These are phyloP conservation scores for Pyracantha coccinea DNA, from an alignment of 331 rosid species.

Conservation along the genomic window DNA sequence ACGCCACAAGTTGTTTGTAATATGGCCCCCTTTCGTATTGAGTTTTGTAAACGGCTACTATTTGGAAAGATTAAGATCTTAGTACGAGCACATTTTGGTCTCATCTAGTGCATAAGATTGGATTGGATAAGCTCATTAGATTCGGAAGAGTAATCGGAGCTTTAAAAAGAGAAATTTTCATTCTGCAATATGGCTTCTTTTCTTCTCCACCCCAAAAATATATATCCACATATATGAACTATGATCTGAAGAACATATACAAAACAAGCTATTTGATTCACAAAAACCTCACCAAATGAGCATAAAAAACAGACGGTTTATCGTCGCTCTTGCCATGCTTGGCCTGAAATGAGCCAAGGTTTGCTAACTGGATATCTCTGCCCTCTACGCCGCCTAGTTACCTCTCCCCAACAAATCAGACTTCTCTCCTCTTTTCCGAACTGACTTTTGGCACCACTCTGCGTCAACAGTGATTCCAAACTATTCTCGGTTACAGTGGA, in stretches of 20 bases:
- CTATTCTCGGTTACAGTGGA: slow-evolving; percentile 17
- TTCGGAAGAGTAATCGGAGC: too few relatives aligned
- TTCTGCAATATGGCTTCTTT: slow-evolving; percentile 3
- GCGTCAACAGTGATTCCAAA: slow-evolving; percentile 22
- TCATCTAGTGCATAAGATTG: background rate
- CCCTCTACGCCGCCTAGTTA: slow-evolving; percentile 53
- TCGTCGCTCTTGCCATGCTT: slow-evolving; percentile 26
- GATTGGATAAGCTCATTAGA: background rate
- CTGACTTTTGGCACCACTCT: slow-evolving; percentile 18
- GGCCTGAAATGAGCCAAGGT: slow-evolving; percentile 26
- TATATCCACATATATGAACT: background rate
- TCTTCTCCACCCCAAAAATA: slow-evolving; percentile 17
- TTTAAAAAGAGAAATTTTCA: background rate
- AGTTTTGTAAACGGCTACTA: background rate
- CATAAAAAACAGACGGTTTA: slow-evolving; percentile 8
- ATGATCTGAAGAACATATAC: slow-evolving; percentile 30
- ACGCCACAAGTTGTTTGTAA: background rate
- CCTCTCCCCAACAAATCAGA: slow-evolving; percentile 61
- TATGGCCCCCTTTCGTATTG: background rate
- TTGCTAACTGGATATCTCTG: slow-evolving; percentile 49
- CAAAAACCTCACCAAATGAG: slow-evolving; percentile 15
- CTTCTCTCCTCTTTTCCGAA: slow-evolving; percentile 35
- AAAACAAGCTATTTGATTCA: slow-evolving; percentile 20
- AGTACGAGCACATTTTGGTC: background rate
- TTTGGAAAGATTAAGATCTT: background rate